Evolutionary conservation across 1,139 yeast species (phyloP).

Genomic region (Arxiozyma bovina): DNA sequence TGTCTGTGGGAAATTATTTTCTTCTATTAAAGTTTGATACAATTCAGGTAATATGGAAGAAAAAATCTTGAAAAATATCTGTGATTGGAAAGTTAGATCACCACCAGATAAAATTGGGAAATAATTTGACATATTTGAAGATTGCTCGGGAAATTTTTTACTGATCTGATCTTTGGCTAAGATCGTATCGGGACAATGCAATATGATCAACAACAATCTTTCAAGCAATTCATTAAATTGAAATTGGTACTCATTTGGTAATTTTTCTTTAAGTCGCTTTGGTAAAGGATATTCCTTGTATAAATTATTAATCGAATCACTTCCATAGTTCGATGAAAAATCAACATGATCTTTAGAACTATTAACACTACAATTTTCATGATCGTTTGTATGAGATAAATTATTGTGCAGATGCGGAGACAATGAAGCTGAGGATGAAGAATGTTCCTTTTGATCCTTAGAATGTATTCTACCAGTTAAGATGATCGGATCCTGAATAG

Average conservation of each 20-base stretch:
- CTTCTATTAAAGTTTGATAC: conserved; percentile 70
- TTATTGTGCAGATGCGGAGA: not conserved
- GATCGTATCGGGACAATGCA: conserved; percentile 55
- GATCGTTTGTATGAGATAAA: conserved; percentile 1
- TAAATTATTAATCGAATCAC: conserved; percentile 8
- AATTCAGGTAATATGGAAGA: conserved; percentile 66
- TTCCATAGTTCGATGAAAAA: not conserved
- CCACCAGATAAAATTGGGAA: conserved; percentile 53
- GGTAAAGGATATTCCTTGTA: conserved; percentile 29
- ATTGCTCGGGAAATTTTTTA: conserved; percentile 11
- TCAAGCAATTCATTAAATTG: conserved; percentile 62
- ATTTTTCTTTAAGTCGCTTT: conserved; percentile 11
- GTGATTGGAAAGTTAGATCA: conserved; percentile 36
- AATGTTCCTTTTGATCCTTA: conserved; percentile 2
- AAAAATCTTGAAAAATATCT: conserved; percentile 54
- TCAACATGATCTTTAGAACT: not conserved
- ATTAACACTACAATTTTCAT: conserved; percentile 1
- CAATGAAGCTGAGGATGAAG: not conserved
- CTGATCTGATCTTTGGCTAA: conserved; percentile 19
- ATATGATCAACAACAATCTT: conserved; percentile 61
- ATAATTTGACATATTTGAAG: conserved; percentile 20
- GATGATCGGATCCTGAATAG: conserved; percentile 13
- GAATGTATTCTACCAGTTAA: conserved; percentile 26
- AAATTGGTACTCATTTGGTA: conserved; percentile 17
- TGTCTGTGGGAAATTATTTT: conserved; percentile 50